phyloP scores from a whole-genome alignment of 768 basidiomycete species.

The Macrolepiota albuminosa region DNA sequence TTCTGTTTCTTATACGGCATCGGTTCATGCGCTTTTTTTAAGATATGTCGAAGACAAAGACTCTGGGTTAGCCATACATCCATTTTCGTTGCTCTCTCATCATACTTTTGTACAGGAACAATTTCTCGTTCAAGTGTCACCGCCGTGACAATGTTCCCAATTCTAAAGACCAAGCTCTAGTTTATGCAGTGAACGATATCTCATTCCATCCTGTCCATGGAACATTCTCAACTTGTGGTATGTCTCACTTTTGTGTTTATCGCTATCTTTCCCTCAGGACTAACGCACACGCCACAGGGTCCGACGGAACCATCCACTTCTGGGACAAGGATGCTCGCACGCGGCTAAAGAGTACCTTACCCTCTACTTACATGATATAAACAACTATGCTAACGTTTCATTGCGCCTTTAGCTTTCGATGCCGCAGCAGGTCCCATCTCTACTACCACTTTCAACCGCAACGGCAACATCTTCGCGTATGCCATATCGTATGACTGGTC shows the following conservation, averaged over 20 bases:
- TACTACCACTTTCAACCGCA: conserved; percentile 81
- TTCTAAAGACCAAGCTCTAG: conserved; percentile 60
- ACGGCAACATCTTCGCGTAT: conserved; percentile 86
- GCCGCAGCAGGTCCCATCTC: conserved; percentile 71
- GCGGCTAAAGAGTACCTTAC: conserved; percentile 74
- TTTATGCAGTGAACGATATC: conserved; percentile 84
- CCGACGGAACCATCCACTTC: conserved; percentile 86
- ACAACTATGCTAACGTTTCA: not conserved
- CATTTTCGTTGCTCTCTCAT: not conserved
- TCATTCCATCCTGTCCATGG: conserved; percentile 82
- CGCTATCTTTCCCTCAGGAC: conserved; percentile 12
- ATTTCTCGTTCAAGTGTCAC: conserved; percentile 89
- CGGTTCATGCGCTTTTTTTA: conserved; percentile 1
- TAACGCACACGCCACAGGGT: conserved; percentile 35
- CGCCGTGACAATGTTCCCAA: conserved; percentile 53
- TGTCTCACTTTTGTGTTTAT: conserved; percentile 9
- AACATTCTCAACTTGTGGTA: conserved; percentile 80
- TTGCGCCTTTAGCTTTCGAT: conserved; percentile 55
- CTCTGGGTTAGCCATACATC: conserved; percentile 39
- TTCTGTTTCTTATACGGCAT: not conserved
- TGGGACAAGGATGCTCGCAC: conserved; percentile 95
- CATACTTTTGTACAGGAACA: conserved; percentile 41
- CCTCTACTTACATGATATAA: not conserved
- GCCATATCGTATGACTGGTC: conserved; percentile 94
- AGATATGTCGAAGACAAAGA: conserved; percentile 90